phyloP scores from a whole-genome alignment of 1,284 basidiomycete genomes.

The Peniophora sp. region DNA sequence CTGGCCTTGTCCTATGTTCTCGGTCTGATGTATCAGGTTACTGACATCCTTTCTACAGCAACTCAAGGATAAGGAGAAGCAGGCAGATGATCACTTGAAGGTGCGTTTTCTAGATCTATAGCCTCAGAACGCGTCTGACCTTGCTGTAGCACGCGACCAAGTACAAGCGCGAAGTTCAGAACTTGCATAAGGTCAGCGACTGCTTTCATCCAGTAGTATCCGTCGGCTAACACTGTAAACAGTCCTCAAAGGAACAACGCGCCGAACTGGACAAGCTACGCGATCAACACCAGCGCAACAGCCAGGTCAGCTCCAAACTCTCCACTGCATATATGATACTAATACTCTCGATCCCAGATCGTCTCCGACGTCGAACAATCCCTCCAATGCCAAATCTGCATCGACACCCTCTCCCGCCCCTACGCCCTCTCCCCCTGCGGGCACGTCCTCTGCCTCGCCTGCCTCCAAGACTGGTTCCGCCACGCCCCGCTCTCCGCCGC shows the following conservation, averaged over 20 bases:
- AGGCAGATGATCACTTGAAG: not conserved
- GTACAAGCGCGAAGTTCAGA: not conserved
- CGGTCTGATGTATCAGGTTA: not conserved
- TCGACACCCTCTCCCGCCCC: slow-evolving; percentile 56
- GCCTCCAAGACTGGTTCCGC: slow-evolving; percentile 70
- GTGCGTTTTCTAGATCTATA: not conserved
- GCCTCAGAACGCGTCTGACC: not conserved
- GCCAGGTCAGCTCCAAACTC: not conserved
- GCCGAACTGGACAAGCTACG: not conserved
- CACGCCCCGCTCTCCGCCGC: slow-evolving; percentile 48
- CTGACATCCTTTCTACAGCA: not conserved
- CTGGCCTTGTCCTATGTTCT: not conserved
- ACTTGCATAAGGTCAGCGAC: not conserved
- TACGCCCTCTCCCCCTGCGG: slow-evolving; percentile 65
- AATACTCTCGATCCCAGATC: slow-evolving; percentile 27
- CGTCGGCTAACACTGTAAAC: not conserved
- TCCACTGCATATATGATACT: not conserved
- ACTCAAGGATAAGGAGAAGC: not conserved
- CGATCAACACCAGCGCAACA: not conserved
- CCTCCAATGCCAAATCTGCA: slow-evolving; percentile 67
- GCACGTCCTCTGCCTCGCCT: slow-evolving; percentile 58
- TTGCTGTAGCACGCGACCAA: not conserved
- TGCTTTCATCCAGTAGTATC: not conserved
- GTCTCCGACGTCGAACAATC: slow-evolving; percentile 46
- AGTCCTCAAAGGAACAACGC: not conserved